Evolutionary conservation across 805 yeast species (phyloP).

Genomic region (Candida gorgasii): DNA sequence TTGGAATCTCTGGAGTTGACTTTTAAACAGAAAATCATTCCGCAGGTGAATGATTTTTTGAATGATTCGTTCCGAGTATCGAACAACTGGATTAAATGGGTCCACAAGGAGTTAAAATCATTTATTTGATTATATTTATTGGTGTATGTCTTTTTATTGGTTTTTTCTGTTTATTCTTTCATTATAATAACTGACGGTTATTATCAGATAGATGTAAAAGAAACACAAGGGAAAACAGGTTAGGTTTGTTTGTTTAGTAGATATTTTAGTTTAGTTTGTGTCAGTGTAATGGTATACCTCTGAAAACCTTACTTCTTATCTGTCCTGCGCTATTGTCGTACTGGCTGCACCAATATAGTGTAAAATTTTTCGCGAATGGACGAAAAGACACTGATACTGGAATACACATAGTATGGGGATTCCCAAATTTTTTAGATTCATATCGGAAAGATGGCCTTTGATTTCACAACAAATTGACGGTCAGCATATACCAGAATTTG

Average conservation of each 20-base stretch:
- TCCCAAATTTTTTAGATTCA: constrained; percentile 94
- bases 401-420: constrained; percentile 56
- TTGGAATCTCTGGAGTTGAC: neutral
- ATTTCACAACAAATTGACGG: constrained; percentile 80
- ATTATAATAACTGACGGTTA: too few relatives aligned
- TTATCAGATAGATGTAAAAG: too few relatives aligned
- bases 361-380: constrained; percentile 8
- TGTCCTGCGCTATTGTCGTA: too few relatives aligned
- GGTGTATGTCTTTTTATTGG: neutral
- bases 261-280: constrained; percentile 2
- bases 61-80: neutral
- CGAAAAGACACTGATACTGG: neutral
- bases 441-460: constrained; percentile 98
- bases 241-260: neutral
- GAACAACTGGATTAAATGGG: neutral
- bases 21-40: neutral
- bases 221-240: too few relatives aligned
- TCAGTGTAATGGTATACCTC: constrained; percentile 3
- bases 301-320: neutral
- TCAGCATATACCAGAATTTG: constrained; percentile 86
- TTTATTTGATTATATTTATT: constrained; percentile 1
- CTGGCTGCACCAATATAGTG: neutral
- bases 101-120: neutral
- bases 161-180: neutral
- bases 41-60: neutral